phyloP scores from a whole-genome alignment of 2,329 filamentous ascomycete species.

The Botrytis medusae region DNA sequence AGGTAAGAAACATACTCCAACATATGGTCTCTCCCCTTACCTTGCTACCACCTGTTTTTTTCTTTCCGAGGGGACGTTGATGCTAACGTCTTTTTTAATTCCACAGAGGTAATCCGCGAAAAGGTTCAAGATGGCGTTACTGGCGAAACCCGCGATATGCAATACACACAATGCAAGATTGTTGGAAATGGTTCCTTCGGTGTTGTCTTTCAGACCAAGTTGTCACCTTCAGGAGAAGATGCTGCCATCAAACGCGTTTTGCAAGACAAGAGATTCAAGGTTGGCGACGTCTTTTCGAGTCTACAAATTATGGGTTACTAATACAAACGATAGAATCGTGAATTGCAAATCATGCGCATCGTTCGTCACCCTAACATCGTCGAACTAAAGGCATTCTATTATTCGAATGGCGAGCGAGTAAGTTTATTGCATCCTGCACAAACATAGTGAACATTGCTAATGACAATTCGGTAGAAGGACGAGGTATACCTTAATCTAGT shows the following conservation, averaged over 20 bases:
- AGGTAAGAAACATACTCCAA: conserved; percentile 58
- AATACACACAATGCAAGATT: conserved; percentile 99
- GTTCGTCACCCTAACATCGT: conserved; percentile 99
- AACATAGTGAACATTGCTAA: conserved; percentile 24
- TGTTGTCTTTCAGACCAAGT: conserved; percentile 98
- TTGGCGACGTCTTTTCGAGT: conserved; percentile 44
- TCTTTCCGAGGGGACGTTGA: background rate
- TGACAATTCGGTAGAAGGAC: conserved; percentile 67
- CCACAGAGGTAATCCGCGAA: conserved; percentile 94
- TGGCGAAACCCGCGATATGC: conserved; percentile 92
- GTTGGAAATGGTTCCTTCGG: conserved; percentile 98
- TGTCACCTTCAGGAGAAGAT: conserved; percentile 96
- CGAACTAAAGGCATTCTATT: conserved; percentile 98
- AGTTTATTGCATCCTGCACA: conserved; percentile 42
- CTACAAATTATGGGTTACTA: conserved; percentile 14
- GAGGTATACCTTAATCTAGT: conserved; percentile 98
- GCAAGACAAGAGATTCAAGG: conserved; percentile 99
- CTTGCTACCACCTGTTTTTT: background rate
- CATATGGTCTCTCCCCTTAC: conserved; percentile 21
- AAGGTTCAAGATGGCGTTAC: conserved; percentile 98
- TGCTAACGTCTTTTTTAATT: conserved; percentile 31
- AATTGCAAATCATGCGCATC: conserved; percentile 99
- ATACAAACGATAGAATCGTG: conserved; percentile 73
- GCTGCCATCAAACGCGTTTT: conserved; percentile 98
- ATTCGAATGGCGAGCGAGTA: conserved; percentile 98